Percentiles rank a stretch among this genome's conserved stretches.
Evolutionary conservation across 495 filamentous ascomycete species (phyloP).

Genomic region (Penicillium riverlandense): DNA sequence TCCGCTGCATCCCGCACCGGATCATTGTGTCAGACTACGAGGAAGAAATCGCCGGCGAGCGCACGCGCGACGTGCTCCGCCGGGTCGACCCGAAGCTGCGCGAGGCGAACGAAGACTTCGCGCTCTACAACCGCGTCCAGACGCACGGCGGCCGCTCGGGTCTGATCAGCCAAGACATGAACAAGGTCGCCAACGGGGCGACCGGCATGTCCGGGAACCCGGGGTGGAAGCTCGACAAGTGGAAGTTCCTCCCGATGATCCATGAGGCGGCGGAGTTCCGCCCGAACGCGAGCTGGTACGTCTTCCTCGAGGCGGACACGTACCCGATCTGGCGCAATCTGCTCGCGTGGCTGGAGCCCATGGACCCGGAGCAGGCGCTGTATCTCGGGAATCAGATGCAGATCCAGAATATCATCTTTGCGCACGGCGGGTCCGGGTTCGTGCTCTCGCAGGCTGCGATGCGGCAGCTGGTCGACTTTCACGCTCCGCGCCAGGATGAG

Average conservation of each 20-base stretch:
- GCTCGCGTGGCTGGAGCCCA: slow-evolving; percentile 44
- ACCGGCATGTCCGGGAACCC: slow-evolving; percentile 32
- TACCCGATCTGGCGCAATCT: slow-evolving; percentile 59
- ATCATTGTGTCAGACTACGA: slow-evolving; percentile 44
- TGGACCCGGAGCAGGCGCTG: slow-evolving; percentile 38
- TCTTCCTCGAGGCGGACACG: slow-evolving; percentile 64
- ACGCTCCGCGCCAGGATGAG: slow-evolving; percentile 6
- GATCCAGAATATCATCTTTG: slow-evolving; percentile 41
- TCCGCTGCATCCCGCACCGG: slow-evolving; percentile 39
- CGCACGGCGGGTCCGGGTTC: slow-evolving; percentile 62
- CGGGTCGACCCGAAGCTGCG: slow-evolving; percentile 11
- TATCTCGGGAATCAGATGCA: slow-evolving; percentile 53
- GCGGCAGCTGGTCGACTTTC: slow-evolving; percentile 14
- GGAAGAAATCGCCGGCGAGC: slow-evolving; percentile 32
- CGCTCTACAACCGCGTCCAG: slow-evolving; percentile 34
- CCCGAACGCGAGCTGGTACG: slow-evolving; percentile 54
- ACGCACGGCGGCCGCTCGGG: slow-evolving; percentile 19
- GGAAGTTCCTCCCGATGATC: slow-evolving; percentile 64
- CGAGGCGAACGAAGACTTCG: slow-evolving; percentile 33
- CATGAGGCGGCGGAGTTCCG: slow-evolving; percentile 43
- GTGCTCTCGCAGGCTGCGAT: slow-evolving; percentile 38
- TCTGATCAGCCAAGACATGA: slow-evolving; percentile 18
- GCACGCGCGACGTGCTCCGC: slow-evolving; percentile 39
- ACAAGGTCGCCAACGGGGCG: slow-evolving; percentile 23
- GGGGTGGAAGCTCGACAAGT: slow-evolving; percentile 63